phyloP scores from a whole-genome alignment of 345 rosid species.

The Pistacia integerrima region DNA sequence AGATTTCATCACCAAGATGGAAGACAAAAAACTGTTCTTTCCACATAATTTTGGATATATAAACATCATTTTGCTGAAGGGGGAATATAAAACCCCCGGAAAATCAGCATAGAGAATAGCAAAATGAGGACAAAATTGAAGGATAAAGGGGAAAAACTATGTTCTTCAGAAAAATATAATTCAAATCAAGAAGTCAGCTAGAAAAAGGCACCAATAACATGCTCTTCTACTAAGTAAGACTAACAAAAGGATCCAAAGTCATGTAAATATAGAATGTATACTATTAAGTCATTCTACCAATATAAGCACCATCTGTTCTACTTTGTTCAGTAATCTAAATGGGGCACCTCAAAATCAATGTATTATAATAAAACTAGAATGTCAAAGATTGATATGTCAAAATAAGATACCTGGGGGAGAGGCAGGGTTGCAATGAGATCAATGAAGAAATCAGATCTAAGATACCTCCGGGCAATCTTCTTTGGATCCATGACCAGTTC shows the following conservation, averaged over 20 bases:
- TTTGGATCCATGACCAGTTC: slow-evolving; percentile 90
- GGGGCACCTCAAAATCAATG: neutral
- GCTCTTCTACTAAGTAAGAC: neutral
- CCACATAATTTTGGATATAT: neutral
- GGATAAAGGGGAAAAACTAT: neutral
- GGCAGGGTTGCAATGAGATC: slow-evolving; percentile 90
- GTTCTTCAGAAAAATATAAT: neutral
- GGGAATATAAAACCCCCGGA: neutral
- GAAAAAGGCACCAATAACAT: neutral
- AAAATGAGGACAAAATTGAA: neutral
- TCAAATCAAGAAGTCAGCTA: neutral
- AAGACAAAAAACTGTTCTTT: neutral
- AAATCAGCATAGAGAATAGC: neutral
- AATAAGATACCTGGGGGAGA: slow-evolving; percentile 75
- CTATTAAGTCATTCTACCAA: neutral
- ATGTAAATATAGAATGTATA: neutral
- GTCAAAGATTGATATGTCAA: neutral
- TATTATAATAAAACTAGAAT: neutral
- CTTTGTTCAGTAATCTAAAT: neutral
- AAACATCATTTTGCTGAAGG: neutral
- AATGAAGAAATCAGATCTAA: slow-evolving; percentile 76
- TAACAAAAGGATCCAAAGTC: neutral
- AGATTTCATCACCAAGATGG: neutral
- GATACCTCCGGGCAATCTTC: slow-evolving; percentile 69
- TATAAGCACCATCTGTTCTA: neutral